Percentiles rank a stretch among this genome's conserved stretches.
Evolutionary conservation across 2,329 filamentous ascomycete species (phyloP).

Genomic region (Pseudogymnoascus destructans): DNA sequence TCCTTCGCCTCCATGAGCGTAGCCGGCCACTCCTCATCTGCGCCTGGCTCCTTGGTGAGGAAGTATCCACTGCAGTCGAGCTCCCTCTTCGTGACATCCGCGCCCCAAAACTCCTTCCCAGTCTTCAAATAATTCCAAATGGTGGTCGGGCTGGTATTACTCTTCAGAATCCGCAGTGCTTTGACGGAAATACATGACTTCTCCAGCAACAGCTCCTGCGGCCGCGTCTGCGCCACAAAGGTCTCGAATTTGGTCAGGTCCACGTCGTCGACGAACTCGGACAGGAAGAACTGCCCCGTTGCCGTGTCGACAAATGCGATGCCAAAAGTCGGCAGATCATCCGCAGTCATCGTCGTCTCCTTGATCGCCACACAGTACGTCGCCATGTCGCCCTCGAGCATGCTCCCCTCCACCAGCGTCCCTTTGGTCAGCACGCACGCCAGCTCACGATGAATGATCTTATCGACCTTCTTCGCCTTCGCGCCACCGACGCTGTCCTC

Average conservation of each 20-base stretch:
- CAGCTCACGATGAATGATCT: constrained; percentile 83
- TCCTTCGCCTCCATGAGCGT: constrained; percentile 57
- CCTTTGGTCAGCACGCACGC: constrained; percentile 84
- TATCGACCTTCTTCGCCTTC: constrained; percentile 55
- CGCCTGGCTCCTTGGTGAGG: constrained; percentile 36
- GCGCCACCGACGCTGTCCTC: constrained; percentile 38
- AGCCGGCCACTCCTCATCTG: constrained; percentile 59
- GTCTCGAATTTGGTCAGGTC: constrained; percentile 97
- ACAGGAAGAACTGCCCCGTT: constrained; percentile 88
- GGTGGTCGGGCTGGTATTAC: constrained; percentile 82
- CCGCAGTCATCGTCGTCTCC: constrained; percentile 46
- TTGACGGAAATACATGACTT: constrained; percentile 80
- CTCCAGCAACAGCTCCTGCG: constrained; percentile 79
- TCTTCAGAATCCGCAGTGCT: constrained; percentile 84
- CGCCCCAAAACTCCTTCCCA: constrained; percentile 79
- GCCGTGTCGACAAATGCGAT: constrained; percentile 91
- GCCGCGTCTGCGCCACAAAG: constrained; percentile 80
- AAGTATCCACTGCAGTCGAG: constrained; percentile 75
- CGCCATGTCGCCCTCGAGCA: constrained; percentile 97
- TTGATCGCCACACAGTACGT: constrained; percentile 96
- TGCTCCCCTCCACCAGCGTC: constrained; percentile 86
- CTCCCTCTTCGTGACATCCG: constrained; percentile 68
- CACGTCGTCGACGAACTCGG: constrained; percentile 79
- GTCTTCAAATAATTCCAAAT: constrained; percentile 92
- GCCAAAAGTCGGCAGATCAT: constrained; percentile 72